These are phyloP conservation scores for Erythrophleum ivorense DNA, from an alignment of 331 rosid genomes.

Conservation along the genomic window DNA sequence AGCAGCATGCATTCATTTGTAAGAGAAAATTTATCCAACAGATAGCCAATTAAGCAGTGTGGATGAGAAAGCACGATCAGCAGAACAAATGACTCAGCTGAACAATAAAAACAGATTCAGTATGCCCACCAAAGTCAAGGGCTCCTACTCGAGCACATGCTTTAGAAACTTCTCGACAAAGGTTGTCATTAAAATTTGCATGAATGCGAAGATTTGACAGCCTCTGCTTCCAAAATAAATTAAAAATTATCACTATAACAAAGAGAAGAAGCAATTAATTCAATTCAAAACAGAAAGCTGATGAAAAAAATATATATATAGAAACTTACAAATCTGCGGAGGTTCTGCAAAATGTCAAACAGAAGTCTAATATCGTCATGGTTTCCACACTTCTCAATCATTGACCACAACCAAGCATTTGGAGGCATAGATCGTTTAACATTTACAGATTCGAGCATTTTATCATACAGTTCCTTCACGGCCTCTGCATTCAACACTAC, in stretches of 20 bases:
- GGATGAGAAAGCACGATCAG: neutral
- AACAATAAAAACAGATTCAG: neutral
- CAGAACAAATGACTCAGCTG: neutral
- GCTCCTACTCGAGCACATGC: conserved; percentile 83
- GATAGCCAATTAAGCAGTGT: neutral
- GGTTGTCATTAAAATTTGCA: conserved; percentile 70
- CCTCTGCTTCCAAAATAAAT: conserved; percentile 66
- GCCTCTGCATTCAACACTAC: conserved; percentile 55
- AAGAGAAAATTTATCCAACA: neutral
- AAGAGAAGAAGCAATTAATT: conserved; percentile 11
- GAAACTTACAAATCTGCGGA: conserved; percentile 84
- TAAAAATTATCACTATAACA: conserved; percentile 21
- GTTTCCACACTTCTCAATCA: conserved; percentile 75
- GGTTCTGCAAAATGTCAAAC: conserved; percentile 74
- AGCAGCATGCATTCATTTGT: conserved; percentile 12
- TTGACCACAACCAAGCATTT: conserved; percentile 93
- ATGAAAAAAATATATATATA: neutral
- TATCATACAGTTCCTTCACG: conserved; percentile 79
- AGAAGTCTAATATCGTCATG: conserved; percentile 71
- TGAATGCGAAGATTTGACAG: conserved; percentile 87
- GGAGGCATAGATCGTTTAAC: conserved; percentile 84
- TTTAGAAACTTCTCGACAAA: conserved; percentile 86
- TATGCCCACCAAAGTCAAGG: conserved; percentile 66
- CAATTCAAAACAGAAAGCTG: conserved; percentile 17
- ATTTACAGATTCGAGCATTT: conserved; percentile 72